Conservation (phyloP, 1,284 basidiomycete genomes). For the Heterobasidion annosum region DNA sequence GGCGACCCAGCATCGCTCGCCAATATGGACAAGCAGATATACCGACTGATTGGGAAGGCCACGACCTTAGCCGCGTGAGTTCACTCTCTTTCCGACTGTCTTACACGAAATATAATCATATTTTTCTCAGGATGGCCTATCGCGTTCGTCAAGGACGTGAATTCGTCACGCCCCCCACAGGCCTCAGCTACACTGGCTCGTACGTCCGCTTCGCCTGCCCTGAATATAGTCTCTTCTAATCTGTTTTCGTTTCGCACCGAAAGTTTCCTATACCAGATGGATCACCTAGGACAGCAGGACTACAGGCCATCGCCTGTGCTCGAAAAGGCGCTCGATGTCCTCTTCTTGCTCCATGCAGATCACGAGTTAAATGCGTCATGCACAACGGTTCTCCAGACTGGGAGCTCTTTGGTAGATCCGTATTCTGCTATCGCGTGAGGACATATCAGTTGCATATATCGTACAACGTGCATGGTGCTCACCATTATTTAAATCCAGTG, state of each 20-base stretch:
- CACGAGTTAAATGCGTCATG: slow-evolving; percentile 82
- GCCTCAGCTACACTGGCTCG: slow-evolving; percentile 78
- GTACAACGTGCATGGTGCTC: not conserved
- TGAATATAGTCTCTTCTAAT: not conserved
- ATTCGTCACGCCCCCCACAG: slow-evolving; percentile 79
- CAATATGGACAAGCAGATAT: slow-evolving; percentile 86
- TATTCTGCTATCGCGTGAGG: slow-evolving; percentile 71
- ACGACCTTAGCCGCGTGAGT: slow-evolving; percentile 74
- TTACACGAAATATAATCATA: not conserved
- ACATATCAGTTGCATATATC: slow-evolving; percentile 17
- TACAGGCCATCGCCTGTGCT: slow-evolving; percentile 77
- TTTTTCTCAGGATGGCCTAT: slow-evolving; percentile 70
- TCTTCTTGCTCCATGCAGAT: slow-evolving; percentile 85
- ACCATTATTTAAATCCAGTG: slow-evolving; percentile 27
- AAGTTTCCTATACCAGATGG: slow-evolving; percentile 84
- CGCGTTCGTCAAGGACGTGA: slow-evolving; percentile 81
- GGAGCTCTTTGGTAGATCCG: slow-evolving; percentile 81
- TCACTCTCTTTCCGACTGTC: not conserved
- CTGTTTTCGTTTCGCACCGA: not conserved
- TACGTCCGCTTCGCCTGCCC: slow-evolving; percentile 24
- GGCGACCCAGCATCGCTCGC: slow-evolving; percentile 57
- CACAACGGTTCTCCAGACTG: slow-evolving; percentile 79
- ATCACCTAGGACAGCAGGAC: slow-evolving; percentile 63
- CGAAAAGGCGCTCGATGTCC: slow-evolving; percentile 74
- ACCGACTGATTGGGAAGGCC: slow-evolving; percentile 78